A percentile compares a stretch with the other conserved stretches of the same genome.
Conservation (phyloP, 805 yeast genomes). For the Yamadazyma olivae region DNA sequence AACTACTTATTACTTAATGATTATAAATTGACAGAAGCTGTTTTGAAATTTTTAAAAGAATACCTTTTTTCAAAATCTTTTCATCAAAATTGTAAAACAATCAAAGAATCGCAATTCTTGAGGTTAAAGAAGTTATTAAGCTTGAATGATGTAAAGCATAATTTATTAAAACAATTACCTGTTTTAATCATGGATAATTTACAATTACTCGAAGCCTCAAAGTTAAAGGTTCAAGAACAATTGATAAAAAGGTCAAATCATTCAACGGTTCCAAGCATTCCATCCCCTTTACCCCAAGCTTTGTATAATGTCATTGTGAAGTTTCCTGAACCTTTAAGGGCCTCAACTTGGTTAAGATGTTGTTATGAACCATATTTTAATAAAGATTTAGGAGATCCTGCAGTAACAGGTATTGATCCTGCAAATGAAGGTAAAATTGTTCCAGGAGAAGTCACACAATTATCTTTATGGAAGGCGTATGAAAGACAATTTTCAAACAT, state of each 20-base stretch:
- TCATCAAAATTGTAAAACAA: constrained; percentile 26
- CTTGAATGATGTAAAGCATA: constrained; percentile 46
- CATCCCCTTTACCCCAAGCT: constrained; percentile 57
- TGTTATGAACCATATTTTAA: constrained; percentile 67
- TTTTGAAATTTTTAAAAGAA: constrained; percentile 80
- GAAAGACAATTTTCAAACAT: constrained; percentile 78
- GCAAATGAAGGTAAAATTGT: constrained; percentile 15
- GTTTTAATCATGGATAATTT: constrained; percentile 43
- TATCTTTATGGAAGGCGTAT: constrained; percentile 92
- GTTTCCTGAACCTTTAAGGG: constrained; percentile 82
- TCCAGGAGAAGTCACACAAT: constrained; percentile 87
- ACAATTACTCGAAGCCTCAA: constrained; percentile 28
- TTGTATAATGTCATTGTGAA: constrained; percentile 59
- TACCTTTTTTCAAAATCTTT: constrained; percentile 62
- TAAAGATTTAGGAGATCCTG: constrained; percentile 9
- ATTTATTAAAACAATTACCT: constrained; percentile 60
- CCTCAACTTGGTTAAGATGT: constrained; percentile 92
- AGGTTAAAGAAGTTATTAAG: constrained; percentile 50
- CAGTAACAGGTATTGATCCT: constrained; percentile 17
- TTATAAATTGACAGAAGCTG: constrained; percentile 72
- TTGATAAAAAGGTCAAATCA: constrained; percentile 51
- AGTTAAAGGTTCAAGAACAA: constrained; percentile 22
- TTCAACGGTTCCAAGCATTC: constrained; percentile 53
- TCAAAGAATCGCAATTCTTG: constrained; percentile 29
- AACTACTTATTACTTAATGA: constrained; percentile 59